These are phyloP conservation scores for Phoma sp. DNA, from an alignment of 2,329 filamentous ascomycete species.

Conservation along the genomic window DNA sequence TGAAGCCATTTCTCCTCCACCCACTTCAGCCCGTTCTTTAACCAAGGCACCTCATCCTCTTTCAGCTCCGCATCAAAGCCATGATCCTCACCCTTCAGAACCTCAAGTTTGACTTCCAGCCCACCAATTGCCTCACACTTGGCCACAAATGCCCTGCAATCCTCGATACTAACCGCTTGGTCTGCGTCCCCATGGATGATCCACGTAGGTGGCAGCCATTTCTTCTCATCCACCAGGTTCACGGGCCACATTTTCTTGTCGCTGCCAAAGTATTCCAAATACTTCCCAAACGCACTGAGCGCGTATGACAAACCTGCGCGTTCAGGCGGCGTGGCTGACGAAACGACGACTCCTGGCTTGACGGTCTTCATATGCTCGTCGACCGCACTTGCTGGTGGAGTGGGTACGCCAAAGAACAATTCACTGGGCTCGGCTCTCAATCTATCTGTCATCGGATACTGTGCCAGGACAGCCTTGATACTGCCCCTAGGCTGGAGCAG, in stretches of 20 bases:
- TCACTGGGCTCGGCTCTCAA: constrained; percentile 7
- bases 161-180: constrained; percentile 33
- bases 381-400: constrained; percentile 22
- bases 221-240: constrained; percentile 29
- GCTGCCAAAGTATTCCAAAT: constrained; percentile 36
- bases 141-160: constrained; percentile 33
- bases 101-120: constrained; percentile 27
- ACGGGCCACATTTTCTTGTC: constrained; percentile 36
- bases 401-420: constrained; percentile 4
- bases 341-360: constrained; percentile 25
- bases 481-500: constrained; percentile 25
- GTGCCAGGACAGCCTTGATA: constrained; percentile 32
- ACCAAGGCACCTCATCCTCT: constrained; percentile 38
- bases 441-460: constrained; percentile 40
- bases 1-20: constrained; percentile 34
- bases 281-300: constrained; percentile 28
- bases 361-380: constrained; percentile 31
- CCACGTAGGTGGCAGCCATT: constrained; percentile 35
- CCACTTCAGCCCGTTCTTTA: constrained; percentile 36
- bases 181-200: constrained; percentile 42
- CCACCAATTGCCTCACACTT: constrained; percentile 27
- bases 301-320: constrained; percentile 25
- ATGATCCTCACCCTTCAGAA: constrained; percentile 33
- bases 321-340: constrained; percentile 24
- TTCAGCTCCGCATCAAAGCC: constrained; percentile 38